Evolutionary conservation across 139 green algal species (phyloP).

Genomic region (Auxenochlorella protothecoides): DNA sequence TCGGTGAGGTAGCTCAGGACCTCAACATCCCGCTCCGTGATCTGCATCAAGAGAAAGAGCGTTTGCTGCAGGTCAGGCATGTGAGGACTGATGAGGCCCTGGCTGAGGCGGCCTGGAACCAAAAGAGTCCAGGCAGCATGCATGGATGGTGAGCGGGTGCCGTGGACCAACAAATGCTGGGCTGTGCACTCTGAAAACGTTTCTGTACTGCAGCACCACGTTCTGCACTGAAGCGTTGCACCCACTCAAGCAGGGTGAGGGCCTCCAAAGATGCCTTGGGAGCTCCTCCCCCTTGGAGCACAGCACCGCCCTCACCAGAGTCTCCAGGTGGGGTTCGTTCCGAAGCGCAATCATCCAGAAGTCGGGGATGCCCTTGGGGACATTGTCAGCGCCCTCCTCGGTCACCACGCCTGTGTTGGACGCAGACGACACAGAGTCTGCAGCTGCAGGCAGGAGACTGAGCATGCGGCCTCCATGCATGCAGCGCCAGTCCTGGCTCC

Average conservation of each 20-base stretch:
- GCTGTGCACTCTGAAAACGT: too few species aligned
- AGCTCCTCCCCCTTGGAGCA: background rate
- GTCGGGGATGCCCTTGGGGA: conserved; percentile 59
- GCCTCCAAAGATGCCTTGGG: background rate
- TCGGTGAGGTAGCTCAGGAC: conserved; percentile 74
- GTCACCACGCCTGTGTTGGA: too few species aligned
- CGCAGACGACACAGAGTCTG: too few species aligned
- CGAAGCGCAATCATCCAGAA: conserved; percentile 77
- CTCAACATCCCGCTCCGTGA: conserved; percentile 79
- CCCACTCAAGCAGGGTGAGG: background rate
- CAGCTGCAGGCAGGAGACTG: too few species aligned
- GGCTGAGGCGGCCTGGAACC: too few species aligned
- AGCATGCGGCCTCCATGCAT: too few species aligned
- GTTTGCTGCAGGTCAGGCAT: too few species aligned
- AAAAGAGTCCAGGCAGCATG: too few species aligned
- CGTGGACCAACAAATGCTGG: background rate
- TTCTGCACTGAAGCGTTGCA: background rate
- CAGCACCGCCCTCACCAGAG: background rate
- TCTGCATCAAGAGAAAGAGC: conserved; percentile 11
- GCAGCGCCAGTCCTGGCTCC: too few species aligned
- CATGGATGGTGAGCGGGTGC: background rate
- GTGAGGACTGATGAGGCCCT: too few species aligned
- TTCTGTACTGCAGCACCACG: too few species aligned
- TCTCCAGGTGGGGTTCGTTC: conserved; percentile 43
- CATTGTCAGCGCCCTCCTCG: background rate